These are phyloP conservation scores for Naganishia albida DNA, from an alignment of 1,284 basidiomycete genomes.

Conservation along the genomic window DNA sequence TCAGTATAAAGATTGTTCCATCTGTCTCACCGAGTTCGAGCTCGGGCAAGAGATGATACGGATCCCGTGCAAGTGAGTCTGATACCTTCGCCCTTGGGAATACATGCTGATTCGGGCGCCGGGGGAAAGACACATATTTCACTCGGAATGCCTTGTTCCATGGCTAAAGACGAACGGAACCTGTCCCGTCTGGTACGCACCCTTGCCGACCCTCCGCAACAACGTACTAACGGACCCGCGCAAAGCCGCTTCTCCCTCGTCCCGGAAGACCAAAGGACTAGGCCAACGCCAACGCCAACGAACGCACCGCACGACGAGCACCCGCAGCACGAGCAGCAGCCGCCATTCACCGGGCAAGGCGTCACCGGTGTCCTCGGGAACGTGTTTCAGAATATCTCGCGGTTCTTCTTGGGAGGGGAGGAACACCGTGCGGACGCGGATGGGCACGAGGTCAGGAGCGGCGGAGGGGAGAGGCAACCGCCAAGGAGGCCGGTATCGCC, in stretches of 20 bases:
- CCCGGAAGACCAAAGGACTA: constrained; percentile 39
- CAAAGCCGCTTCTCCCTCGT: constrained; percentile 51
- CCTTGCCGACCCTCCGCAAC: neutral
- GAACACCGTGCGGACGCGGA: neutral
- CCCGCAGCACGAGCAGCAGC: neutral
- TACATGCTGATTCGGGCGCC: neutral
- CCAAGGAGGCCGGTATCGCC: neutral
- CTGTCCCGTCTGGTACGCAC: constrained; percentile 52
- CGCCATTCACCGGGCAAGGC: neutral
- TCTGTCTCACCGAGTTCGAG: constrained; percentile 51
- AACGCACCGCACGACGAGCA: neutral
- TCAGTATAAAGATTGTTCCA: constrained; percentile 50
- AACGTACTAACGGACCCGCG: neutral
- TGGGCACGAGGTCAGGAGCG: neutral
- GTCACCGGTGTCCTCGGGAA: constrained; percentile 16
- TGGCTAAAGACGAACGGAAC: constrained; percentile 53
- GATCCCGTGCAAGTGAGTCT: constrained; percentile 48
- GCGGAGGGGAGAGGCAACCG: neutral
- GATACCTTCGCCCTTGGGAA: neutral
- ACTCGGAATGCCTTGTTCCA: constrained; percentile 50
- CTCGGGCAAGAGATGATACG: constrained; percentile 46
- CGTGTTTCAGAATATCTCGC: constrained; percentile 20
- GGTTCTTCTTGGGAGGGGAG: constrained; percentile 16
- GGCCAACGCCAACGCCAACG: neutral
- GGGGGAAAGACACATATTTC: constrained; percentile 47